Conservation (phyloP, 768 basidiomycete genomes). For the Trichaptum fuscoviolaceum region DNA sequence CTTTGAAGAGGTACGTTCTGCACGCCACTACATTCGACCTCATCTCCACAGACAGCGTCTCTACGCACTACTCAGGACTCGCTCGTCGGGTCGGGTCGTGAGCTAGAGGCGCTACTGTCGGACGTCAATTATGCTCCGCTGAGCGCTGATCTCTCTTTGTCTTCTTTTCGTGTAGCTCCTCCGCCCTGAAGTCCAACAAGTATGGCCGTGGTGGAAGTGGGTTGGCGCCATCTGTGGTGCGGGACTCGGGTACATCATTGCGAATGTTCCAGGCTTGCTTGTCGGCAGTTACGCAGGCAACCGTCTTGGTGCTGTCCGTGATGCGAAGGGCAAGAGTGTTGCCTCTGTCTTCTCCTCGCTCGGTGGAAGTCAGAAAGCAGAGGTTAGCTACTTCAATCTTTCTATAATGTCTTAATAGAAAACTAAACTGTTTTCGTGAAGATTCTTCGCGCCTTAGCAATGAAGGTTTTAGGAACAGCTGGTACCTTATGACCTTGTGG, state of each 20-base stretch:
- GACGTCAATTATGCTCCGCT: background rate
- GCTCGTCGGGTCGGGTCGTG: too few species aligned
- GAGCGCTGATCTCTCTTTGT: background rate
- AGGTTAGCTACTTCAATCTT: slow-evolving; percentile 44
- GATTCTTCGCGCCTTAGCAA: slow-evolving; percentile 76
- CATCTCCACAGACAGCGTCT: background rate
- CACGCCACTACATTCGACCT: background rate
- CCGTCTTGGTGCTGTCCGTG: slow-evolving; percentile 83
- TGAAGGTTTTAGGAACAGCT: slow-evolving; percentile 77
- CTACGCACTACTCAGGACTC: too few species aligned
- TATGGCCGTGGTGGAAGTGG: slow-evolving; percentile 71
- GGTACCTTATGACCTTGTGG: background rate
- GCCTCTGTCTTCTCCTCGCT: slow-evolving; percentile 81
- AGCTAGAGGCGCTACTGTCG: too few species aligned
- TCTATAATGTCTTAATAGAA: slow-evolving; percentile 3
- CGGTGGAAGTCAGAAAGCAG: slow-evolving; percentile 75
- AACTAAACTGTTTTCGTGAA: slow-evolving; percentile 22
- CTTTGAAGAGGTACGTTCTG: slow-evolving; percentile 72
- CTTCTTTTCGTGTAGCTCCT: slow-evolving; percentile 45
- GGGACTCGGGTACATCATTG: slow-evolving; percentile 47
- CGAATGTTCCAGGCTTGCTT: slow-evolving; percentile 81
- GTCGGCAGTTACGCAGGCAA: slow-evolving; percentile 87
- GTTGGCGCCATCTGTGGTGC: slow-evolving; percentile 66
- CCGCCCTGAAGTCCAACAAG: slow-evolving; percentile 73
- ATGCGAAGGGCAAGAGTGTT: slow-evolving; percentile 93